Evolutionary conservation across 495 filamentous ascomycete species (phyloP).

Genomic region (Podospora didyma): DNA sequence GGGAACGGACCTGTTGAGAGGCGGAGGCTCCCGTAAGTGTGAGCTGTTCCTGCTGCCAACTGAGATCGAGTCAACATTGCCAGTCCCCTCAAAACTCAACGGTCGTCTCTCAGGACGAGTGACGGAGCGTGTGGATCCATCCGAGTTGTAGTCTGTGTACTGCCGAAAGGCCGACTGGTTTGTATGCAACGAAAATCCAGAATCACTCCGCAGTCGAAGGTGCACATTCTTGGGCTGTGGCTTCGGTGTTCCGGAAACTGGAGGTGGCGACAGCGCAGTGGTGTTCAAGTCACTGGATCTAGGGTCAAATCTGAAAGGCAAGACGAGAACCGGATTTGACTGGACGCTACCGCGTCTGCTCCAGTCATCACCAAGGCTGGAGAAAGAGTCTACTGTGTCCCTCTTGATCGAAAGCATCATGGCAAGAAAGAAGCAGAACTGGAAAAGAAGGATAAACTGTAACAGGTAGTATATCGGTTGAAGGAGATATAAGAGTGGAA

Average conservation of each 20-base stretch:
- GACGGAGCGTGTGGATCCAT: conserved; percentile 15
- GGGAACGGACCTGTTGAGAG: conserved; percentile 8
- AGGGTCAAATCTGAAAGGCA: conserved; percentile 10
- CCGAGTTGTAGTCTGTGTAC: conserved; percentile 29
- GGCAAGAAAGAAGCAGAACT: neutral
- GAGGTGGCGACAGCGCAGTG: conserved; percentile 25
- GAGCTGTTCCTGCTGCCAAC: neutral
- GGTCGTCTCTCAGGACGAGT: neutral
- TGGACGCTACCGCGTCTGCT: conserved; percentile 15
- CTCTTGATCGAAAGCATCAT: conserved; percentile 16
- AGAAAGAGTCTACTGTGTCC: conserved; percentile 18
- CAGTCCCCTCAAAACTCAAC: conserved; percentile 13
- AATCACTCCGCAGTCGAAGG: conserved; percentile 34
- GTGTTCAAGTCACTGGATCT: conserved; percentile 5
- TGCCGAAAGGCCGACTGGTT: conserved; percentile 31
- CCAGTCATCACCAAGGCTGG: conserved; percentile 8
- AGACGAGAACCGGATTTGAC: conserved; percentile 6
- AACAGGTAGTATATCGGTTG: neutral
- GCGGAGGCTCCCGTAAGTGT: conserved; percentile 3
- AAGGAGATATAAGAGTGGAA: neutral
- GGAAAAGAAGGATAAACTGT: neutral
- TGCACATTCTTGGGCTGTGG: conserved; percentile 12
- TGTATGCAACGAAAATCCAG: conserved; percentile 34
- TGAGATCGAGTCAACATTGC: conserved; percentile 16
- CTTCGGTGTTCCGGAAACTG: conserved; percentile 8